Evolutionary conservation across 805 yeast species (phyloP).

Genomic region (Candida broadrunensis): DNA sequence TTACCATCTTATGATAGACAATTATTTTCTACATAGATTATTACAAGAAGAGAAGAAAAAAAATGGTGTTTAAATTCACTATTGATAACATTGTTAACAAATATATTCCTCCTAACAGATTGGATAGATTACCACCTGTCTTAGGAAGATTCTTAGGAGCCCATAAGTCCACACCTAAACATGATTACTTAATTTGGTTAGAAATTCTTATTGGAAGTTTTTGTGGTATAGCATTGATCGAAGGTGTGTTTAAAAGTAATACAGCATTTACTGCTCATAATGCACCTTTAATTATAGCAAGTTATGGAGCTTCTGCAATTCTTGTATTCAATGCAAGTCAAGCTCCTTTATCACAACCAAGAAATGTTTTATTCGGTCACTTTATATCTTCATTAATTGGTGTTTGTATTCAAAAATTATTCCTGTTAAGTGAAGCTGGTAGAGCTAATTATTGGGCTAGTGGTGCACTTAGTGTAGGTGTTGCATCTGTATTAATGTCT

Average conservation of each 20-base stretch:
- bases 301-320: constrained; percentile 64
- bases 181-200: constrained; percentile 43
- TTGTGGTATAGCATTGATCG: constrained; percentile 43
- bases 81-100: constrained; percentile 29
- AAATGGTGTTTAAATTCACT: constrained; percentile 34
- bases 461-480: constrained; percentile 56
- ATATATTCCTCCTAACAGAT: constrained; percentile 25
- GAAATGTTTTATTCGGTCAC: constrained; percentile 57
- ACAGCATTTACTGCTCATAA: constrained; percentile 38
- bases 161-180: constrained; percentile 23
- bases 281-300: constrained; percentile 51
- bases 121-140: constrained; percentile 27
- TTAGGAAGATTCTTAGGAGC: constrained; percentile 40
- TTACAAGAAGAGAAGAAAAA: no score
- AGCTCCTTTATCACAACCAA: constrained; percentile 64
- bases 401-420: constrained; percentile 51
- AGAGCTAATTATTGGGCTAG: constrained; percentile 50
- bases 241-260: constrained; percentile 42
- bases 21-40: no score
- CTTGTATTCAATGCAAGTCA: constrained; percentile 52
- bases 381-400: constrained; percentile 53
- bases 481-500: constrained; percentile 53
- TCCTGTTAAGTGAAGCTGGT: constrained; percentile 42
- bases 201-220: constrained; percentile 46
- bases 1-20: no score